A percentile compares a stretch with the other conserved stretches of the same genome.
phyloP scores from a whole-genome alignment of 2,329 filamentous ascomycete genomes.

The Phaeoacremonium minimum region DNA sequence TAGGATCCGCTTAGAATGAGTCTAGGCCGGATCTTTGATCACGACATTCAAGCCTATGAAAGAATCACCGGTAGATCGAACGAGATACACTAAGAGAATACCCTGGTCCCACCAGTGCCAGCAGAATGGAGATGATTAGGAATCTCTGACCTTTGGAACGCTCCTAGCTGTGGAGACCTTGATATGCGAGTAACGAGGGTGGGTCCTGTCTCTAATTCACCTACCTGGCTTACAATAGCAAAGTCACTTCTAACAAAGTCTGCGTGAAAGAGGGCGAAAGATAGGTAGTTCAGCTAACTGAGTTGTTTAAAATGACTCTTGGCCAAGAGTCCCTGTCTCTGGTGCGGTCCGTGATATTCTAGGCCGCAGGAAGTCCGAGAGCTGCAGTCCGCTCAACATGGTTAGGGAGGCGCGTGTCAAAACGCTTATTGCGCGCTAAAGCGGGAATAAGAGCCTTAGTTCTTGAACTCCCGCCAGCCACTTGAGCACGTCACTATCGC shows the following conservation, averaged over 20 bases:
- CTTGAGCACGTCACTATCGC: too few species aligned
- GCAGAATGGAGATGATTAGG: not conserved
- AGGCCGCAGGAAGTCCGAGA: not conserved
- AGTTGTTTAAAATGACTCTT: not conserved
- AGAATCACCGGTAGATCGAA: not conserved
- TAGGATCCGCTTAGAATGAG: too few species aligned
- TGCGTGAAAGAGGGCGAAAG: not conserved
- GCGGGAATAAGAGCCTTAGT: too few species aligned
- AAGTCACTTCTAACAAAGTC: not conserved
- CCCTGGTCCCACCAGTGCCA: not conserved
- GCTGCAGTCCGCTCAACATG: too few species aligned
- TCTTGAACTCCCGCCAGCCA: too few species aligned
- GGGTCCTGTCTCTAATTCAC: not conserved
- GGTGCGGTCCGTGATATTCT: not conserved
- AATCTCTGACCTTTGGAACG: not conserved
- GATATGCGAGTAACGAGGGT: not conserved
- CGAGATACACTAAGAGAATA: not conserved
- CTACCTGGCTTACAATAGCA: not conserved
- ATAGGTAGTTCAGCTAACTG: too few species aligned
- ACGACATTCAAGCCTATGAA: not conserved
- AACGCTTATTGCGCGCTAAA: too few species aligned
- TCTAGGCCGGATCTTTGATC: too few species aligned
- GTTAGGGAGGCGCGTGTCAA: too few species aligned
- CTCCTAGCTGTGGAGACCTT: not conserved
- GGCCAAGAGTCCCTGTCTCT: not conserved